Evolutionary conservation across 768 basidiomycete genomes (phyloP).

Genomic region (Sarcomyxa edulis): DNA sequence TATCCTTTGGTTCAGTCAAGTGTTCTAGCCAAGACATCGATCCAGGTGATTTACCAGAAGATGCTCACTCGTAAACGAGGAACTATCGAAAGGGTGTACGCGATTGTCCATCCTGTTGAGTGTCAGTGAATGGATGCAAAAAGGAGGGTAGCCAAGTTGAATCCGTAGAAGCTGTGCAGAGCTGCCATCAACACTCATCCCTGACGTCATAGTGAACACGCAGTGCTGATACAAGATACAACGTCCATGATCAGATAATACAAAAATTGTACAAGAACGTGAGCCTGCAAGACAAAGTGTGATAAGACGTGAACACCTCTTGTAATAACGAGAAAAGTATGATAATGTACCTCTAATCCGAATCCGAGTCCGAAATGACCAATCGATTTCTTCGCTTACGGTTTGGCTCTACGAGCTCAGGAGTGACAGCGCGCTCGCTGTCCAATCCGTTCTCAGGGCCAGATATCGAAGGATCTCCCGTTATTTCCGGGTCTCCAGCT

Average conservation of each 20-base stretch:
- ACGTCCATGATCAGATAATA: too few relatives aligned
- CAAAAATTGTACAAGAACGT: too few relatives aligned
- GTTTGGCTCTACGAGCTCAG: not conserved
- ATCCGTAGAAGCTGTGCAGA: too few relatives aligned
- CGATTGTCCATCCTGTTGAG: too few relatives aligned
- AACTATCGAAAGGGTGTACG: not conserved
- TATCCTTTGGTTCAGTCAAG: too few relatives aligned
- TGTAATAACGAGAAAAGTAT: not conserved
- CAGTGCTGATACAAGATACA: too few relatives aligned
- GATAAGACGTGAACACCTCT: not conserved
- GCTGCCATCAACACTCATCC: too few relatives aligned
- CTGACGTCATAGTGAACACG: too few relatives aligned
- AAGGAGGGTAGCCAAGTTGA: too few relatives aligned
- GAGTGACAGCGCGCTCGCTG: not conserved
- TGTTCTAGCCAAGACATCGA: not conserved
- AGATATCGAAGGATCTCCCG: not conserved
- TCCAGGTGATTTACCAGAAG: not conserved
- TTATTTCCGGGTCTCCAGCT: too few relatives aligned
- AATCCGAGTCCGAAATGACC: constrained; percentile 12
- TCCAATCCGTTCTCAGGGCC: not conserved
- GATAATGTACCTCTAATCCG: constrained; percentile 2
- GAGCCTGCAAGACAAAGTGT: too few relatives aligned
- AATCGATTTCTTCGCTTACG: constrained; percentile 8
- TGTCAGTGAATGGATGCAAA: too few relatives aligned
- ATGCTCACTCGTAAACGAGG: not conserved